Conservation (phyloP, 1,284 basidiomycete species). For the Puccinia novopanici region DNA sequence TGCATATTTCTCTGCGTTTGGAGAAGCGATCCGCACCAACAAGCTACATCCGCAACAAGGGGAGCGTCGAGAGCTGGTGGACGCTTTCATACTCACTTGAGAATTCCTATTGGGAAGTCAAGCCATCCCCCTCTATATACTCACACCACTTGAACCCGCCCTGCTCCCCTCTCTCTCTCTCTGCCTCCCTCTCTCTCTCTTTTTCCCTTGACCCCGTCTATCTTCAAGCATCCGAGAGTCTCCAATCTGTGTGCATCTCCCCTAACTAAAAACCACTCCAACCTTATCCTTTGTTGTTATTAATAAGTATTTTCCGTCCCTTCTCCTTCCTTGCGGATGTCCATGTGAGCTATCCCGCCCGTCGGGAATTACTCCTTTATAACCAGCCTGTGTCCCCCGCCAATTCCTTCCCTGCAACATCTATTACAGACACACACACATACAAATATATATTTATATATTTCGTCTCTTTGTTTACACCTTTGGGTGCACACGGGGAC, state of each 20-base stretch:
- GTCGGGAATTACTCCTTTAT: too few species aligned
- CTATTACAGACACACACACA: too few species aligned
- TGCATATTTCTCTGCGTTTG: background rate
- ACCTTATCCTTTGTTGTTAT: too few species aligned
- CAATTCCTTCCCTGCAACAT: too few species aligned
- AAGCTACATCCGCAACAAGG: background rate
- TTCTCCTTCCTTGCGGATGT: too few species aligned
- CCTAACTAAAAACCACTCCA: background rate
- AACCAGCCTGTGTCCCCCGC: too few species aligned
- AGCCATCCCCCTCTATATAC: background rate
- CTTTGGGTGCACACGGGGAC: too few species aligned
- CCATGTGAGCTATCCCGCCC: too few species aligned
- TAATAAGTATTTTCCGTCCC: background rate
- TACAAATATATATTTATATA: background rate
- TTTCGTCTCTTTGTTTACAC: background rate
- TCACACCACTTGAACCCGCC: background rate
- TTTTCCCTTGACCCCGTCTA: constrained; percentile 16
- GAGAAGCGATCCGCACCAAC: background rate
- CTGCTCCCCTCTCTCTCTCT: background rate
- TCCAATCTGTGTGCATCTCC: background rate
- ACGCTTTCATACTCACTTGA: constrained; percentile 2
- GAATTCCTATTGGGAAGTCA: background rate
- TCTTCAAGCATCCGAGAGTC: constrained; percentile 23
- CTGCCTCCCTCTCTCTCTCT: background rate
- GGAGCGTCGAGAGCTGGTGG: background rate